These are phyloP conservation scores for Suillus spraguei DNA, from an alignment of 768 basidiomycete genomes.

Conservation along the genomic window DNA sequence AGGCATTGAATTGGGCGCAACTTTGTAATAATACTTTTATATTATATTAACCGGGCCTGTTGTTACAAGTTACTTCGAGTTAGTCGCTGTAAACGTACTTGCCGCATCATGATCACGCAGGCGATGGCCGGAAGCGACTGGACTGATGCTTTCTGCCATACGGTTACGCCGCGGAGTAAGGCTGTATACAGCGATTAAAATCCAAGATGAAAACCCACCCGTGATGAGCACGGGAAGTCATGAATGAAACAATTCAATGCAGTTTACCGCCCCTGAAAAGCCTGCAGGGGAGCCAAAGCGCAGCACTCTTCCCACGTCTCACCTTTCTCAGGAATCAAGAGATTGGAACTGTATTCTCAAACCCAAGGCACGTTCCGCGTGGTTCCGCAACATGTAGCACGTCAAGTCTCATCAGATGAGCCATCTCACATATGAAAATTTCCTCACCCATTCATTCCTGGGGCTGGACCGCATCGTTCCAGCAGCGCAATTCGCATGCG, in stretches of 20 bases:
- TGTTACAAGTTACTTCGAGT: not conserved
- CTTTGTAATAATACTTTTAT: not conserved
- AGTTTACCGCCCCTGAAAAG: not conserved
- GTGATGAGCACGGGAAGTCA: not conserved
- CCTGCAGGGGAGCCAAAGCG: not conserved
- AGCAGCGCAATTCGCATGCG: constrained; percentile 1
- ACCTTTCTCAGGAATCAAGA: not conserved
- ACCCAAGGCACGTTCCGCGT: not conserved
- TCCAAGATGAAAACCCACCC: not conserved
- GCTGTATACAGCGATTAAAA: not conserved
- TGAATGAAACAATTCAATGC: not conserved
- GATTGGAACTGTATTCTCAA: not conserved
- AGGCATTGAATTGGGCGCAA: not conserved
- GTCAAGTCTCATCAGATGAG: not conserved
- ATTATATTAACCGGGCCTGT: not conserved
- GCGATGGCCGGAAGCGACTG: not conserved
- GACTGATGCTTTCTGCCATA: constrained; percentile 2
- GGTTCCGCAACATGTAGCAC: not conserved
- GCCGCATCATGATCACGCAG: not conserved
- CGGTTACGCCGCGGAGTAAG: not conserved
- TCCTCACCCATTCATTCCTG: not conserved
- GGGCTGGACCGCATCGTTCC: no score
- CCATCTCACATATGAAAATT: not conserved
- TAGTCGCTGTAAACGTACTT: not conserved
- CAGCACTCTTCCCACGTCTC: not conserved